Base-by-base conservation (phyloP, 2,329 filamentous ascomycete species). In the Xylaria digitata region DNA sequence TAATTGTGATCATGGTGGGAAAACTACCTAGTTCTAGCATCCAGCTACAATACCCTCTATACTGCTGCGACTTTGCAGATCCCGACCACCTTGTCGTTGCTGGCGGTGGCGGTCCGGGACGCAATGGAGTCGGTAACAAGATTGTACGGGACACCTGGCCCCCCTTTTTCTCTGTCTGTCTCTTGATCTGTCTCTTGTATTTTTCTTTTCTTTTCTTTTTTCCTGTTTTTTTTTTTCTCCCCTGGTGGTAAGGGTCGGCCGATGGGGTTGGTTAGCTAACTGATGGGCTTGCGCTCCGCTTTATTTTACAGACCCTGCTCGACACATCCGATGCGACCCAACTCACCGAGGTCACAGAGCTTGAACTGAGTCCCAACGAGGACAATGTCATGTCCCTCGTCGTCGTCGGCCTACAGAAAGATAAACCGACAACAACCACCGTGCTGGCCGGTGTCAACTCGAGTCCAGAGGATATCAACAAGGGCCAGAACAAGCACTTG, bases 381-480 rank as follows among this genome's bases (percentile, higher is more conserved):
- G 95, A 98, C 80, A 96, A 92, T 63, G 92, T 97, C 65, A 93
- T 91, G 71, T 94, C 92, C 61, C 84, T 97, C 56, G 93, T 89
- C 48, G 87, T 91, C 52, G 87, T 91, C 59, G 89, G 93, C 71
- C 86, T 81, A 76, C 85, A 75, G 79, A 86, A 82, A 79, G 83
- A 82, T 57, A 89, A 85, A 73, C 46, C 64, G 1, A 46, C 54
- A n/a, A 81, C 77, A 58, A 86, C 87, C 6, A 77, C 86, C 48
- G 80, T 88, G 7, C 89, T 92, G 71, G 92, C 94, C 30, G 94
- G 94, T 61, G 90, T 97, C 81, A 97, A 97, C 78, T 94, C 93
- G 66, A 91, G 90, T 65, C 85, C 89, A 53, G 86, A 85, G 6
- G 90, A 93, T 65, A 85, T 94, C 70, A 84, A 89, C 72, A 89